These are phyloP conservation scores for Fusarium marasasianum DNA, from an alignment of 2,329 filamentous ascomycete species.

Conservation along the genomic window DNA sequence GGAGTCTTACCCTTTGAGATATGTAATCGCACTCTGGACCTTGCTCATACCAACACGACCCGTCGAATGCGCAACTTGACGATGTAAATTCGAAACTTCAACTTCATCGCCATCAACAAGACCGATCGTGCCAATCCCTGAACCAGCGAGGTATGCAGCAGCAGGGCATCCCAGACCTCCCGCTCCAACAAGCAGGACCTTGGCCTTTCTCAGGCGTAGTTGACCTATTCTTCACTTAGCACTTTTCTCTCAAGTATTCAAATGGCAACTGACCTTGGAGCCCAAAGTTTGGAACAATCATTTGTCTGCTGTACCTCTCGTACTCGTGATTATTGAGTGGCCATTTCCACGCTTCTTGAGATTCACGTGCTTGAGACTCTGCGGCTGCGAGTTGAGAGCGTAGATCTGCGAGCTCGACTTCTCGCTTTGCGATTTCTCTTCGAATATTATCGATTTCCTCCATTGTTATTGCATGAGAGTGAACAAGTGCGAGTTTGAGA, in stretches of 20 bases:
- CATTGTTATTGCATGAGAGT: conserved; percentile 37
- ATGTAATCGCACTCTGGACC: conserved; percentile 77
- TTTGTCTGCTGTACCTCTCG: conserved; percentile 85
- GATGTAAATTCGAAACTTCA: conserved; percentile 89
- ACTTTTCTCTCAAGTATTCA: rapidly evolving
- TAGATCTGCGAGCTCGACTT: conserved; percentile 58
- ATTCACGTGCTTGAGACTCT: conserved; percentile 44
- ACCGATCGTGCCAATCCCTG: conserved; percentile 84
- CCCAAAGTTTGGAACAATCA: conserved; percentile 86
- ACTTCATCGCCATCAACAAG: conserved; percentile 89
- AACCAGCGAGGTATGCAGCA: conserved; percentile 89
- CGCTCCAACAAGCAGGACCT: conserved; percentile 83
- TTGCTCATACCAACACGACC: conserved; percentile 78
- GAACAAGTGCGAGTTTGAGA: no score
- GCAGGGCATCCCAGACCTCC: conserved; percentile 94
- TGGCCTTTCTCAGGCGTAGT: conserved; percentile 73
- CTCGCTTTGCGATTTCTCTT: conserved; percentile 57
- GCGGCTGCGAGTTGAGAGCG: conserved; percentile 55
- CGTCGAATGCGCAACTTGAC: conserved; percentile 85
- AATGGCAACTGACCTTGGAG: conserved; percentile 65
- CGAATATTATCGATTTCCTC: conserved; percentile 54
- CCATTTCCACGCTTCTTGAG: conserved; percentile 62
- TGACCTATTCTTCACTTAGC: conserved; percentile 66
- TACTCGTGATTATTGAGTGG: conserved; percentile 80
- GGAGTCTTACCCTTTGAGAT: conserved; percentile 58